phyloP scores from a whole-genome alignment of 2,329 filamentous ascomycete genomes.

The Pseudopithomyces maydicus region DNA sequence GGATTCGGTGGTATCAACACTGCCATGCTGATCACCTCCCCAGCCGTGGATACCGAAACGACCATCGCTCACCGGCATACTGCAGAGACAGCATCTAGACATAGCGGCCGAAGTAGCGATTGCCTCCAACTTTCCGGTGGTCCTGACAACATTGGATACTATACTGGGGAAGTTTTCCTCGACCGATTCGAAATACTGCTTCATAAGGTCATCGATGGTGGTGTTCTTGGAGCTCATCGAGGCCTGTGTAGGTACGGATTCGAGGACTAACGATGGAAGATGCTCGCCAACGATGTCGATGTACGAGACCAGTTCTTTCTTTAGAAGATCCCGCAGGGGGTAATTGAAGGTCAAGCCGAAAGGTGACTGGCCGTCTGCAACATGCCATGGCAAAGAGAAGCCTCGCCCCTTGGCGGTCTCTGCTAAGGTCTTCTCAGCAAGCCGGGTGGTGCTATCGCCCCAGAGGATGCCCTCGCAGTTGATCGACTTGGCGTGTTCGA shows the following conservation, averaged over 20 bases:
- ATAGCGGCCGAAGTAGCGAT: slow-evolving; percentile 36
- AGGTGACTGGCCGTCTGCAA: slow-evolving; percentile 73
- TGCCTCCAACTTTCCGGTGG: slow-evolving; percentile 77
- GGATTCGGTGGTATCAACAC: slow-evolving; percentile 22
- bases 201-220: slow-evolving; percentile 90
- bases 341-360: slow-evolving; percentile 70
- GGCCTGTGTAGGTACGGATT: slow-evolving; percentile 33
- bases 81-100: slow-evolving; percentile 68
- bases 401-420: slow-evolving; percentile 92
- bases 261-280: slow-evolving; percentile 50
- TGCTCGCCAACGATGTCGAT: slow-evolving; percentile 59
- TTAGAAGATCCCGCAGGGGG: slow-evolving; percentile 82
- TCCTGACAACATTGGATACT: slow-evolving; percentile 93
- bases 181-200: slow-evolving; percentile 83
- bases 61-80: slow-evolving; percentile 66
- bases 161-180: slow-evolving; percentile 88
- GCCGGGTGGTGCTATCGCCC: slow-evolving; percentile 83
- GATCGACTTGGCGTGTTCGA: slow-evolving; percentile 55
- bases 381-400: slow-evolving; percentile 79
- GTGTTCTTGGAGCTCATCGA: slow-evolving; percentile 72
- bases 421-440: slow-evolving; percentile 83
- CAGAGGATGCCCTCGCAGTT: slow-evolving; percentile 75
- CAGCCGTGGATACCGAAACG: slow-evolving; percentile 67
- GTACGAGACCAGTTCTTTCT: slow-evolving; percentile 77
- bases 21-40: slow-evolving; percentile 61